A percentile compares a stretch with the other conserved stretches of the same genome.
phyloP scores from a whole-genome alignment of 2,329 filamentous ascomycete species.

The Hymenoscyphus fraxineus region DNA sequence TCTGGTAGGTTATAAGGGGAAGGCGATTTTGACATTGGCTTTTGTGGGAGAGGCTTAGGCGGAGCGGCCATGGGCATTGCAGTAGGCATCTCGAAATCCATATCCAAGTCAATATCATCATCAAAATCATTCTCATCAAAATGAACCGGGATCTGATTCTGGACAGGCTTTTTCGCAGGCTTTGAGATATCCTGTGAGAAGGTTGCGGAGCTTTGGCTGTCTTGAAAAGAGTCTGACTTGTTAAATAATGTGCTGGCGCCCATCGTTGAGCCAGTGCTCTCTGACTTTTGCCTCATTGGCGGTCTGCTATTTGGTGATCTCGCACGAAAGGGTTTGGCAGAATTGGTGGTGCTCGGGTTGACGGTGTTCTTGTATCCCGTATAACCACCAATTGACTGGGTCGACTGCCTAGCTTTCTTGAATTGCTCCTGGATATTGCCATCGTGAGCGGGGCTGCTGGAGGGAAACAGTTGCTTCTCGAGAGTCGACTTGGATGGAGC shows the following conservation, averaged over 20 bases:
- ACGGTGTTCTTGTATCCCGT: conserved; percentile 31
- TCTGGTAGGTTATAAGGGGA: conserved; percentile 12
- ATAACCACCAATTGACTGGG: conserved; percentile 36
- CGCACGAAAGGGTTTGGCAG: conserved; percentile 19
- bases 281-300: conserved; percentile 12
- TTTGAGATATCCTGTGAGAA: conserved; percentile 34
- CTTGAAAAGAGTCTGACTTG: conserved; percentile 47
- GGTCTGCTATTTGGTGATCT: conserved; percentile 27
- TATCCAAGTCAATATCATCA: conserved; percentile 70
- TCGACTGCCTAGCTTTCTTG: conserved; percentile 42
- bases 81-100: conserved; percentile 41
- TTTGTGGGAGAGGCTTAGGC: conserved; percentile 45
- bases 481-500: conserved; percentile 22
- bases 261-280: conserved; percentile 21
- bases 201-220: conserved; percentile 39
- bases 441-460: conserved; percentile 48
- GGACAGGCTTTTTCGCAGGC: conserved; percentile 25
- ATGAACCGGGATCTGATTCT: conserved; percentile 39
- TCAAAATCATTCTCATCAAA: conserved; percentile 83
- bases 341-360: conserved; percentile 21
- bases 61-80: conserved; percentile 25
- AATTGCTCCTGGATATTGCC: conserved; percentile 50
- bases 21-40: conserved; percentile 16
- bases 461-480: conserved; percentile 53
- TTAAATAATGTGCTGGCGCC: conserved; percentile 40